Evolutionary conservation across 768 basidiomycete species (phyloP).

Genomic region (Lanmaoa rubissima): DNA sequence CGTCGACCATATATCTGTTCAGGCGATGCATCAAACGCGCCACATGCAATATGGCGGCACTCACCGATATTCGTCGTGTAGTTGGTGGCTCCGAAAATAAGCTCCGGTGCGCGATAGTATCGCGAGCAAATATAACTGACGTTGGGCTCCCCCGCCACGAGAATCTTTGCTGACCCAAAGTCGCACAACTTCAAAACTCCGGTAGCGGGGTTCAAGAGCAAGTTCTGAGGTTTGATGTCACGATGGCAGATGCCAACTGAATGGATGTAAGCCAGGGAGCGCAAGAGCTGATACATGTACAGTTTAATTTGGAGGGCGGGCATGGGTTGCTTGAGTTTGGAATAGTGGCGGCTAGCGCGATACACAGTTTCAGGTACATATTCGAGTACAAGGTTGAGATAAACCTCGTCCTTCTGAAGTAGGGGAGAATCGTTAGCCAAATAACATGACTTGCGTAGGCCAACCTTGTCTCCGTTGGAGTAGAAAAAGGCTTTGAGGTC

Average conservation of each 20-base stretch:
- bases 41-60: conserved; percentile 29
- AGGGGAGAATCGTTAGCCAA: conserved; percentile 4
- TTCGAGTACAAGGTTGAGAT: conserved; percentile 98
- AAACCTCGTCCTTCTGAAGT: conserved; percentile 95
- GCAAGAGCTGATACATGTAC: conserved; percentile 99
- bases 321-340: conserved; percentile 99
- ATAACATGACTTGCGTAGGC: conserved; percentile 19
- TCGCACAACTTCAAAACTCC: conserved; percentile 98
- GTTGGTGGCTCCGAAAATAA: conserved; percentile 99
- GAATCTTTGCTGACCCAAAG: conserved; percentile 98
- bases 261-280: conserved; percentile 98
- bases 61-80: conserved; percentile 98
- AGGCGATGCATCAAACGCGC: conserved; percentile 7
- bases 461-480: conserved; percentile 97
- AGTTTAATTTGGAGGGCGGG: conserved; percentile 99
- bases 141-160: conserved; percentile 97
- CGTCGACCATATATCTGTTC: conserved; percentile 95
- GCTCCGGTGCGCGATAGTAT: conserved; percentile 98
- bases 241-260: conserved; percentile 99
- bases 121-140: conserved; percentile 99
- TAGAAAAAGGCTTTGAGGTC: conserved; percentile 99
- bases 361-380: conserved; percentile 99
- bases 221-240: conserved; percentile 99
- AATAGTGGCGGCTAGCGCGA: conserved; percentile 97
- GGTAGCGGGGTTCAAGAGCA: conserved; percentile 94